Evolutionary conservation across 179 eudicot species (phyloP).

Genomic region (Drosera spatulata): DNA sequence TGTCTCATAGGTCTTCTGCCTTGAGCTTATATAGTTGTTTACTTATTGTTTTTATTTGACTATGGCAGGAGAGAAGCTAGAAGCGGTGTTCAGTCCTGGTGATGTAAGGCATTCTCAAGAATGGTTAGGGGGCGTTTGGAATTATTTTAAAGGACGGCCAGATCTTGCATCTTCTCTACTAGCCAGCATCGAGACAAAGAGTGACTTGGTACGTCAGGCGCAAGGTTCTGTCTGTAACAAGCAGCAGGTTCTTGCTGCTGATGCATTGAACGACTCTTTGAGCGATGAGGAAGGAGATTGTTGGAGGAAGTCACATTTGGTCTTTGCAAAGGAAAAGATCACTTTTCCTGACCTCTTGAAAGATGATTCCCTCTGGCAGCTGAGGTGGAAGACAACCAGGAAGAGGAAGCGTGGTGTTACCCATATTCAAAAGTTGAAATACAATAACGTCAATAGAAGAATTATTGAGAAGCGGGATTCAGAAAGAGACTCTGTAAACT

Average conservation of each 20-base stretch:
- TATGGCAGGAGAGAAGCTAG: background rate
- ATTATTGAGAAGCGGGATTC: no score
- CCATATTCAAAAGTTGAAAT: slow-evolving; percentile 19
- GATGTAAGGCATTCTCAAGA: background rate
- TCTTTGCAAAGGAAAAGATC: slow-evolving; percentile 1
- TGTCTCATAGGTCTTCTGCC: no score
- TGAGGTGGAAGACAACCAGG: slow-evolving; percentile 45
- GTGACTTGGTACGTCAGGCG: no score
- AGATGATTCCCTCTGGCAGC: background rate
- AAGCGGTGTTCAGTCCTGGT: background rate
- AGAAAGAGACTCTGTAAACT: no score
- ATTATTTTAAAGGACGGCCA: background rate
- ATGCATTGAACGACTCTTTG: no score
- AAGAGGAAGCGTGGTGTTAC: slow-evolving; percentile 36
- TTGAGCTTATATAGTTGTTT: no score
- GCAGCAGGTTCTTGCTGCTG: no score
- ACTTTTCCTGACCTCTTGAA: slow-evolving; percentile 27
- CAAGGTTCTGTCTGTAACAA: no score
- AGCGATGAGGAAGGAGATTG: background rate
- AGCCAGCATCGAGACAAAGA: no score
- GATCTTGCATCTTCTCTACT: background rate
- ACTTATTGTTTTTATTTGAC: no score
- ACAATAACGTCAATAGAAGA: background rate
- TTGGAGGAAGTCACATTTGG: background rate
- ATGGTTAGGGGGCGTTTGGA: no score